Base-by-base conservation (phyloP, 2,329 filamentous ascomycete species). In the Trichoderma gracile region DNA sequence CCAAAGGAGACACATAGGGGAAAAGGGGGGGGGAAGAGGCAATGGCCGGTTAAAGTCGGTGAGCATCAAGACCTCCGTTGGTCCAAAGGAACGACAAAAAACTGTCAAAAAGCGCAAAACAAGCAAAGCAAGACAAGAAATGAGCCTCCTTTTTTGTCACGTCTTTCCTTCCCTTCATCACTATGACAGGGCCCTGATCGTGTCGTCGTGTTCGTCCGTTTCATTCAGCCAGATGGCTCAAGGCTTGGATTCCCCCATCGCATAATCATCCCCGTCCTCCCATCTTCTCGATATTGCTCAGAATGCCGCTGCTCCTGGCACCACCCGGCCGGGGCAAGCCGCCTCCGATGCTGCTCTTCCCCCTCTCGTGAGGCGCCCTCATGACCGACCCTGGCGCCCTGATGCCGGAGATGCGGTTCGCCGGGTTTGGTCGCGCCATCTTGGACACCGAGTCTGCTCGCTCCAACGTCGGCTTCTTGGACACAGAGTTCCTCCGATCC, bases 231-330 rank as follows among this genome's bases (percentile, higher is more conserved):
- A 19, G 4, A 12, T 12, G 50, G 27, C 27, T 23, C 46, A 27
- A 27, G 15, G 27, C 15, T 3, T 25, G 9, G 38, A 19, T 42
- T 66, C 67, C 74, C 62, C n/a, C n/a, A 27, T 50, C 2, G 47
- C 47, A n/a, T 19, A 12, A 15, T 60, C 49, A 43, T 14, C 50
- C 40, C 30, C 67, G 78, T 47, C 81, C 78, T 15, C 92, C 92
- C 92, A 96, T 96, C 77, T 89, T 87, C 81, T 96, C 92, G 74
- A 96, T 95, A 19, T 90, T 92, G 70, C 84, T 90, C 88, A 96
- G 89, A 72, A 95, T 89, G 64, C 89, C 87, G 72, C 89, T 91
- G 71, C 91, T 69, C 38, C 77, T 68, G 68, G 60, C 50, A 21
- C 77, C 69, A 67, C 81, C 80, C 15, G 83, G 84, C 66, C 83